These are phyloP conservation scores for Ogataea trehalophila DNA, from an alignment of 805 yeast genomes.

Conservation along the genomic window DNA sequence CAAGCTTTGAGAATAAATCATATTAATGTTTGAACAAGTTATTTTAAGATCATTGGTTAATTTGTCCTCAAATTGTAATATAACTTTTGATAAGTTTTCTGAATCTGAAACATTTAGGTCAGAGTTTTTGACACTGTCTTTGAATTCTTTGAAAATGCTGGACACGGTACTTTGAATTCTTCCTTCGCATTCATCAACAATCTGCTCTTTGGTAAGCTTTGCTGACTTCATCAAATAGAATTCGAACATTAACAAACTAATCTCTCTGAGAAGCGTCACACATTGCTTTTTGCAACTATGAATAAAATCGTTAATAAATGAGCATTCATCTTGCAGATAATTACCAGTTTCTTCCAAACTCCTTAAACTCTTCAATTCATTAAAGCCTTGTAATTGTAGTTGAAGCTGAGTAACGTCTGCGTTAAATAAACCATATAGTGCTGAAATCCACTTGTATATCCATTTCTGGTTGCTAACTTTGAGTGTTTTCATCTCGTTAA, in stretches of 20 bases:
- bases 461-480: constrained; percentile 16
- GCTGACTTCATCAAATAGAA: constrained; percentile 22
- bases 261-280: constrained; percentile 18
- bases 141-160: constrained; percentile 13
- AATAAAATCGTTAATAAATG: constrained; percentile 17
- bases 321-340: constrained; percentile 18
- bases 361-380: constrained; percentile 17
- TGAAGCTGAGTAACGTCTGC: constrained; percentile 23
- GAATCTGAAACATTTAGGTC: constrained; percentile 9
- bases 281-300: constrained; percentile 22
- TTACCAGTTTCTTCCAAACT: constrained; percentile 20
- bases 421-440: constrained; percentile 24
- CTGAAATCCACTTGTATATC: constrained; percentile 27
- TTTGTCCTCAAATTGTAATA: constrained; percentile 16
- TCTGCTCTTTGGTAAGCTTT: constrained; percentile 9
- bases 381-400: constrained; percentile 22
- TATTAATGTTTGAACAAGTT: constrained; percentile 19
- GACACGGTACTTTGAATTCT: constrained; percentile 17
- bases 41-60: constrained; percentile 19
- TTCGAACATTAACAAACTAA: constrained; percentile 25
- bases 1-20: constrained; percentile 22
- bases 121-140: constrained; percentile 2
- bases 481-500: constrained; percentile 8
- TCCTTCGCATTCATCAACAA: constrained; percentile 16
- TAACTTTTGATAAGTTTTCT: constrained; percentile 8